Evolutionary conservation across 73 alveolate species (phyloP).

Genomic region (Tetrahymena elliotti): DNA sequence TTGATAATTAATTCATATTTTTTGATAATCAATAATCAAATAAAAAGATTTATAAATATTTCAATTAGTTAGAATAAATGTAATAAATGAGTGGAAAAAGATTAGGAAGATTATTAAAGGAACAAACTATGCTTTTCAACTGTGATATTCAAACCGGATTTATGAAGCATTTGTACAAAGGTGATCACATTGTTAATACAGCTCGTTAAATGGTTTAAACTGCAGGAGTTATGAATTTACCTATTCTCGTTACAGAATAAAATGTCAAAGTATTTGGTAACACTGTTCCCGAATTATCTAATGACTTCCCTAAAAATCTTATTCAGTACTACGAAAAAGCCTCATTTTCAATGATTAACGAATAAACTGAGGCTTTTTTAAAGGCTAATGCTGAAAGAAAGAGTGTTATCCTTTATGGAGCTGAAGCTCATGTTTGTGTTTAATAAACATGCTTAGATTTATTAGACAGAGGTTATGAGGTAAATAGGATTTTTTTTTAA

Average conservation of each 20-base stretch:
- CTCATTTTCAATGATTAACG: background rate
- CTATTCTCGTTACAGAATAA: background rate
- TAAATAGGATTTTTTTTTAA: background rate
- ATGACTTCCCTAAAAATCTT: background rate
- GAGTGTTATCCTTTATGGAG: constrained; percentile 38
- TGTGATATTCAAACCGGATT: background rate
- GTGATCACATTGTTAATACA: background rate
- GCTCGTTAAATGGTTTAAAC: background rate
- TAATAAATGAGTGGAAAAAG: background rate
- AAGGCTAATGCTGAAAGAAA: background rate
- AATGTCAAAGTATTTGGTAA: background rate
- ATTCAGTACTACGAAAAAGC: background rate
- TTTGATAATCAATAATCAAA: background rate
- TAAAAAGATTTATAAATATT: background rate
- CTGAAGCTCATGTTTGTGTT: constrained; percentile 50
- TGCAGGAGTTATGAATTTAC: background rate
- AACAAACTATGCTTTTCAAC: background rate
- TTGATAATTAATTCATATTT: background rate
- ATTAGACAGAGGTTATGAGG: constrained; percentile 24
- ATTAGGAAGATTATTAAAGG: background rate
- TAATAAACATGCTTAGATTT: constrained; percentile 43
- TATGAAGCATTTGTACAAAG: background rate
- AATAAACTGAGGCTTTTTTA: background rate
- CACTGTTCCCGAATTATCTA: background rate
- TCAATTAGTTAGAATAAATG: background rate